Base-by-base conservation (phyloP, 1,284 basidiomycete species). In the Tilletia walkeri region DNA sequence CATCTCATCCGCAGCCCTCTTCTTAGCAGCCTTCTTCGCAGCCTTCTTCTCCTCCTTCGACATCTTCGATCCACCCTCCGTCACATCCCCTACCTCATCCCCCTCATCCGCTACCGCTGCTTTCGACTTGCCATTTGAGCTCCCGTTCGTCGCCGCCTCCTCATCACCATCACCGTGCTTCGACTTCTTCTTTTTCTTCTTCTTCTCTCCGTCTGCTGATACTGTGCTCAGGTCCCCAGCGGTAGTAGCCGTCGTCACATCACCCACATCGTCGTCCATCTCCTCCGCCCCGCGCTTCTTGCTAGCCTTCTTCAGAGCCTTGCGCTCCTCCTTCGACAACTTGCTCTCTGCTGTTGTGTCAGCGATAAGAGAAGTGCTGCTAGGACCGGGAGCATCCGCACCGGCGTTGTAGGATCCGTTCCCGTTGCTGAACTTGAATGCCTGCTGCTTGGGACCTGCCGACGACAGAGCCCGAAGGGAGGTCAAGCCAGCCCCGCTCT, bases 311-410 rank as follows among this genome's bases (percentile, higher is more conserved):
- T 68, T 68, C 7, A 41, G 9, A 12, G 67, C 67, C 61, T 68
- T 68, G 18, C 67, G 34, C 61, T 68, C 67, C 56, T 69, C 73
- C 68, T 75, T 75, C 12, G 49, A 48, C 50, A 77, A 70, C 74
- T 80, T 86, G 41, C 41, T 47, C 14, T 73, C 30, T 69, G 74
- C 78, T 72, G 70, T 74, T 77, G 89, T 87, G 41, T 87, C 86
- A 54, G 84, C 84, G 50, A 78, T 74, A 89, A 9, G 6, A 30
- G n/a, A n/a, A 56, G 16, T 14, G 4, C 24, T 56, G 54, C 54
- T 56, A 10, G 54, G 54, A 6, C 54, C 75, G 9, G 77, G 75
- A 59, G 80, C 79, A 67, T 82, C 81, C 9, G 76, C 80, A 68
- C 75, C 75, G 18, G 75, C 75, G 53, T 83, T 82, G 79, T 83